Evolutionary conservation across 208 protist species (phyloP), one percentile per base, ranked within the genome.

Genomic region (Wallacemonas sp.): DNA sequence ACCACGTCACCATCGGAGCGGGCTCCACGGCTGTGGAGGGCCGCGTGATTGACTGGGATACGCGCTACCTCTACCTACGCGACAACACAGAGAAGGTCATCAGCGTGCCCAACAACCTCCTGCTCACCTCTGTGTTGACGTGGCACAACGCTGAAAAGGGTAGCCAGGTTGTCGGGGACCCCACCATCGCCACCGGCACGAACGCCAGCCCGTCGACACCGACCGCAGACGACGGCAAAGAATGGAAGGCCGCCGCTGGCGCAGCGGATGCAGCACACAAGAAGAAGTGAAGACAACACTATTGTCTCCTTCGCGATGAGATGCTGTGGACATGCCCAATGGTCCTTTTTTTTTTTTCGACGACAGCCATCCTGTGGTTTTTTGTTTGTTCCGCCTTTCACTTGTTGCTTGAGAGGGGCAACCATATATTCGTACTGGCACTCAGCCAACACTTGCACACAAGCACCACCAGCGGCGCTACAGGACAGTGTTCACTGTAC

Each of bases 1-100:
- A 85, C 45, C 54, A 72, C 1, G 72, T 90, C 37, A 73, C 73
- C n/a, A 84, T 94, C 38, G 85, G 85, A 1, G 70, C 44, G 5
- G 85, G 83, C n/a, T 0, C 57, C 19, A 66, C 26, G 10, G 75
- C 54, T n/a, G 76, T 89, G 2, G 70, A 45, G 6, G 84, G 85
- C 41, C 68, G 64, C n/a, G 68, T 92, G 13, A 39, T 80, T 6
- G 71, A 94, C 76, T 92, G 88, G 83, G 85, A 94, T 48, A 88
- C 81, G 12, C 79, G 87, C 19, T 93, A 93, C 58, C 62, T 93
- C 24, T 93, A 93, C 66, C 76, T 93, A 1, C 69, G 67, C 59
- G 79, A 71, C 52, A 58, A 75, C 2, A 70, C 87, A 1, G 63
- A 76, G n/a, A 36, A 78, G 6, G 19, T 89, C 3, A 32, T 91